phyloP scores from a whole-genome alignment of 192 early-diverging fungal species.

The Gonapodya prolifera region DNA sequence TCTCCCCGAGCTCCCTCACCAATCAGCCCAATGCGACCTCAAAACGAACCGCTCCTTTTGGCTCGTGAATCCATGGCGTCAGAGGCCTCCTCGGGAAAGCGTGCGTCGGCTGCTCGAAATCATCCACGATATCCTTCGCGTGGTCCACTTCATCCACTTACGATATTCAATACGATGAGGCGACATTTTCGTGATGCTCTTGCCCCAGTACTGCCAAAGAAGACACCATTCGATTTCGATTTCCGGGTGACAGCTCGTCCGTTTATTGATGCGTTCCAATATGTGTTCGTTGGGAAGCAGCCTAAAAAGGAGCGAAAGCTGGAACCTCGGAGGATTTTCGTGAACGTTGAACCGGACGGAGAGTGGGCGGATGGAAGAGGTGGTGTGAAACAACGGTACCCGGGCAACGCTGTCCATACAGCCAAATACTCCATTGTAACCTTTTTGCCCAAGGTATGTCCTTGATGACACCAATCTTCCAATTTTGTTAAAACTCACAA shows the following conservation, averaged over 20 bases:
- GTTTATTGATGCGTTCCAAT: neutral
- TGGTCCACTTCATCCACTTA: neutral
- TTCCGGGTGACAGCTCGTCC: neutral
- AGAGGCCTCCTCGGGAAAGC: neutral
- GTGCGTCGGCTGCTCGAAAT: neutral
- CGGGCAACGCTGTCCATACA: slow-evolving; percentile 71
- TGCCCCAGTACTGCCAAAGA: neutral
- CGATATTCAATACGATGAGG: neutral
- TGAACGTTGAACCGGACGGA: neutral
- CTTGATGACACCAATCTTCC: neutral
- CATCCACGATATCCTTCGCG: neutral
- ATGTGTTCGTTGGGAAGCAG: neutral
- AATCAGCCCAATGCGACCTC: neutral
- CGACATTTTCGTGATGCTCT: neutral
- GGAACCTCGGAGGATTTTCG: slow-evolving; percentile 2
- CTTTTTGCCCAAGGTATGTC: slow-evolving; percentile 77
- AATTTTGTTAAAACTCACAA: neutral
- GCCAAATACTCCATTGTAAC: slow-evolving; percentile 79
- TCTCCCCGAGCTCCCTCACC: neutral
- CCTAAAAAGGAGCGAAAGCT: neutral
- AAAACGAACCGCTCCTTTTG: neutral
- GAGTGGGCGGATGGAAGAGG: slow-evolving; percentile 29
- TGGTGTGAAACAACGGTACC: slow-evolving; percentile 35
- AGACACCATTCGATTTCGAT: neutral
- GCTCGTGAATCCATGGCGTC: neutral